phyloP scores from a whole-genome alignment of 2,329 filamentous ascomycete genomes.

The Claviceps africana region DNA sequence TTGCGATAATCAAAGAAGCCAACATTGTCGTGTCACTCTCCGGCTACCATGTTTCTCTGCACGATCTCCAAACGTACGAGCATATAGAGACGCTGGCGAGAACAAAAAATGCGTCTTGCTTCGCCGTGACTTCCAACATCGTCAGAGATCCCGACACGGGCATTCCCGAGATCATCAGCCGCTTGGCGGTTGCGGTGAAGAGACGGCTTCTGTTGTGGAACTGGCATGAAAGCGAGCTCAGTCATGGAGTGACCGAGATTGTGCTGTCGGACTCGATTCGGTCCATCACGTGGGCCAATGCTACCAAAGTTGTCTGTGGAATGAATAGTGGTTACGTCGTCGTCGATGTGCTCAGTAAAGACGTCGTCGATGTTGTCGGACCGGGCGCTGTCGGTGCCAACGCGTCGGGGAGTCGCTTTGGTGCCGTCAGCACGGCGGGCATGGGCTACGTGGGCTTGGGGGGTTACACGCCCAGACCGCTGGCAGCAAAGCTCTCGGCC shows the following conservation, averaged over 20 bases:
- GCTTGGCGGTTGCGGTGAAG: constrained; percentile 86
- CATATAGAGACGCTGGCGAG: constrained; percentile 64
- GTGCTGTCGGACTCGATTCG: constrained; percentile 71
- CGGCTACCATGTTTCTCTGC: constrained; percentile 75
- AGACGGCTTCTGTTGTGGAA: constrained; percentile 80
- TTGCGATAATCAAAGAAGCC: constrained; percentile 90
- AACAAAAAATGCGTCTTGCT: constrained; percentile 78
- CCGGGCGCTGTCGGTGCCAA: constrained; percentile 54
- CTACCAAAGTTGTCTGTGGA: constrained; percentile 74
- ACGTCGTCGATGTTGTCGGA: constrained; percentile 65
- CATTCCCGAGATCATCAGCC: constrained; percentile 84
- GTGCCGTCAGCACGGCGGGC: constrained; percentile 66
- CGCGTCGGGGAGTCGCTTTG: constrained; percentile 59
- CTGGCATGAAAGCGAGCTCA: constrained; percentile 90
- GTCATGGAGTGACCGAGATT: constrained; percentile 59
- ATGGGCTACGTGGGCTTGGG: constrained; percentile 97
- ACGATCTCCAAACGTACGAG: constrained; percentile 77
- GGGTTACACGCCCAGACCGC: constrained; percentile 78
- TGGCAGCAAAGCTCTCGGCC: constrained; percentile 69
- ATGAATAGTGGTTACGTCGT: constrained; percentile 86
- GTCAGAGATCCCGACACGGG: constrained; percentile 76
- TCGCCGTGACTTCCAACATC: constrained; percentile 91
- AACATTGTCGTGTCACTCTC: constrained; percentile 83
- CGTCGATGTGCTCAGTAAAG: constrained; percentile 65
- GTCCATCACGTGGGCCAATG: constrained; percentile 80